These are phyloP conservation scores for Primulina huaijiensis DNA, from an alignment of 257 asterid genomes.

Conservation along the genomic window DNA sequence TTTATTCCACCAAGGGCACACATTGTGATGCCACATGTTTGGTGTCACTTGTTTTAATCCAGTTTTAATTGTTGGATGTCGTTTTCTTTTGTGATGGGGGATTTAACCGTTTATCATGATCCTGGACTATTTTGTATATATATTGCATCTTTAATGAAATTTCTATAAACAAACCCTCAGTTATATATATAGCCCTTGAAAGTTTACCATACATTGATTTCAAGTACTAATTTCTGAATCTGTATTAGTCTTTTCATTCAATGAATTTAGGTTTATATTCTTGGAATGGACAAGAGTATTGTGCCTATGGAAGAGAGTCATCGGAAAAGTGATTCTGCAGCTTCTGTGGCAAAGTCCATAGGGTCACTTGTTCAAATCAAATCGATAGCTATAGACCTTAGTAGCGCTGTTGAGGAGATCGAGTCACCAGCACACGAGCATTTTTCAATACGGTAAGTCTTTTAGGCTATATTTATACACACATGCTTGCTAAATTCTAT, in stretches of 20 bases:
- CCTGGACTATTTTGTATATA: neutral
- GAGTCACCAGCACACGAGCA: constrained; percentile 42
- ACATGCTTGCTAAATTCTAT: neutral
- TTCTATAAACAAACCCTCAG: neutral
- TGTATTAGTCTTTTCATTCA: constrained; percentile 18
- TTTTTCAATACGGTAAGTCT: constrained; percentile 73
- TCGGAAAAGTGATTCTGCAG: constrained; percentile 22
- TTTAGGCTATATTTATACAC: constrained; percentile 4
- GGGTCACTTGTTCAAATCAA: constrained; percentile 50
- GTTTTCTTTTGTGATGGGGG: neutral
- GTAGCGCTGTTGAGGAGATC: constrained; percentile 31
- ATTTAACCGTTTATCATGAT: neutral
- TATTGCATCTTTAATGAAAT: constrained; percentile 11
- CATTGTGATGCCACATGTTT: constrained; percentile 1
- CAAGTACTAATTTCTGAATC: neutral
- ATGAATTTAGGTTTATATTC: constrained; percentile 21
- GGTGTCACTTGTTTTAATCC: neutral
- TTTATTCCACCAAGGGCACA: neutral
- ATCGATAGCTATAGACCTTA: constrained; percentile 53
- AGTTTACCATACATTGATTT: constrained; percentile 10
- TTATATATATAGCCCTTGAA: neutral
- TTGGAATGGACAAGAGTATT: constrained; percentile 41
- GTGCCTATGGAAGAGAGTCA: constrained; percentile 33
- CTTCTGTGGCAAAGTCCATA: constrained; percentile 34
- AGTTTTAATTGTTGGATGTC: neutral